Evolutionary conservation across 192 early-diverging fungal genomes (phyloP).

Genomic region (Coemansia sp.): DNA sequence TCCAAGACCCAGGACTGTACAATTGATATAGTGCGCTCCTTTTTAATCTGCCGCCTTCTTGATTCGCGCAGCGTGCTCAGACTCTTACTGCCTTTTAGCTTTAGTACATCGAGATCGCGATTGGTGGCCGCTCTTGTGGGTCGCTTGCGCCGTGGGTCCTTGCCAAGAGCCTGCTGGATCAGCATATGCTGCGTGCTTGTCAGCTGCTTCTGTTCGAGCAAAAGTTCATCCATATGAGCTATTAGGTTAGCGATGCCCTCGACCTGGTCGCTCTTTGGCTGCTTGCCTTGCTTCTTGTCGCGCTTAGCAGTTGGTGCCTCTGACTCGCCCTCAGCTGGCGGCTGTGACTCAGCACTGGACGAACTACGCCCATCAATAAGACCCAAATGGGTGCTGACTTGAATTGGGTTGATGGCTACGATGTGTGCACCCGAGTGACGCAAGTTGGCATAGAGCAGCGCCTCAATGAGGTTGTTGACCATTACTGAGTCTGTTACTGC

Average conservation of each 20-base stretch:
- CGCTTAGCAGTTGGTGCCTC: background rate
- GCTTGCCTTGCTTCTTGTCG: constrained; percentile 3
- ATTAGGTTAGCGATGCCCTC: background rate
- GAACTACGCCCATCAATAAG: constrained; percentile 12
- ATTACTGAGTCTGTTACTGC: constrained; percentile 52
- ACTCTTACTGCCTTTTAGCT: constrained; percentile 6
- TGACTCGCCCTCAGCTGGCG: background rate
- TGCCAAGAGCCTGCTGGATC: constrained; percentile 19
- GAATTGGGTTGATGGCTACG: constrained; percentile 37
- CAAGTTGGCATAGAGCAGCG: constrained; percentile 48
- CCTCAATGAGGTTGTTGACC: constrained; percentile 55
- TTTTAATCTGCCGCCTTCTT: constrained; percentile 43
- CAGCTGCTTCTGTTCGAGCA: constrained; percentile 17
- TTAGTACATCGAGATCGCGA: constrained; percentile 16
- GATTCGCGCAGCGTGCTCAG: constrained; percentile 32
- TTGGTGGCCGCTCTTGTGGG: background rate
- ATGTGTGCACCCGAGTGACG: constrained; percentile 30
- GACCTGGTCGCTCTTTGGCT: background rate
- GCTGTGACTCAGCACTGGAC: background rate
- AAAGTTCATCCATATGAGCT: constrained; percentile 21
- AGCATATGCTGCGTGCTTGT: constrained; percentile 19
- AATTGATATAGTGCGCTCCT: constrained; percentile 43
- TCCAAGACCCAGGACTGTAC: constrained; percentile 45
- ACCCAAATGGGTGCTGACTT: constrained; percentile 36
- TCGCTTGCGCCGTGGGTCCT: background rate